These are phyloP conservation scores for Macadamia integrifolia DNA, from an alignment of 164 flowering plant genomes.

Conservation along the genomic window DNA sequence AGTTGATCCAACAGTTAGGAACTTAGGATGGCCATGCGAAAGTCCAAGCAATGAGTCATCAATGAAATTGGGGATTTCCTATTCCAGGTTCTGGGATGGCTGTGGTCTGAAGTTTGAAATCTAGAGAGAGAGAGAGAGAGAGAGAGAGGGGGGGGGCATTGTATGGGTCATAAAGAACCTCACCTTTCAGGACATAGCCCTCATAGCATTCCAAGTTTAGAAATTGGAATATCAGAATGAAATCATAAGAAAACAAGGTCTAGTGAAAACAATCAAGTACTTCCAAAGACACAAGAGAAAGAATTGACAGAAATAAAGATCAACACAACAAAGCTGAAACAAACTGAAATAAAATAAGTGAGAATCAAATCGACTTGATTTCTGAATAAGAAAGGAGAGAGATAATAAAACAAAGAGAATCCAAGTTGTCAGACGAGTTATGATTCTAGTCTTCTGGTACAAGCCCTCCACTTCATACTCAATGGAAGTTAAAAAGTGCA, in stretches of 20 bases:
- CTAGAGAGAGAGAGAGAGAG: too few species aligned
- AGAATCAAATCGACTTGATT: conserved; percentile 10
- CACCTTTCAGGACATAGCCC: too few species aligned
- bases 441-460: background rate
- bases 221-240: conserved; percentile 7
- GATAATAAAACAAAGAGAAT: background rate
- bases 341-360: conserved; percentile 2
- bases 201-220: conserved; percentile 2
- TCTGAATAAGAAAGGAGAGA: background rate
- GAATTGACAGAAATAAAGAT: background rate
- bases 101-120: too few species aligned
- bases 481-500: too few species aligned
- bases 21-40: too few species aligned
- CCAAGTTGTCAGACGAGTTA: background rate
- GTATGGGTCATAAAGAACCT: too few species aligned
- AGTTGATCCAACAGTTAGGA: too few species aligned
- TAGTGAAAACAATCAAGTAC: background rate
- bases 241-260: background rate
- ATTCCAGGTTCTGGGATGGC: too few species aligned
- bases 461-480: background rate
- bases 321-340: background rate
- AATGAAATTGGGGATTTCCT: too few species aligned
- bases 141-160: too few species aligned
- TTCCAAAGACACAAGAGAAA: background rate
- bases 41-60: too few species aligned